A percentile compares a stretch with the other conserved stretches of the same genome.
Evolutionary conservation across 2,329 filamentous ascomycete genomes (phyloP).

Genomic region (Clarireedia sp.): DNA sequence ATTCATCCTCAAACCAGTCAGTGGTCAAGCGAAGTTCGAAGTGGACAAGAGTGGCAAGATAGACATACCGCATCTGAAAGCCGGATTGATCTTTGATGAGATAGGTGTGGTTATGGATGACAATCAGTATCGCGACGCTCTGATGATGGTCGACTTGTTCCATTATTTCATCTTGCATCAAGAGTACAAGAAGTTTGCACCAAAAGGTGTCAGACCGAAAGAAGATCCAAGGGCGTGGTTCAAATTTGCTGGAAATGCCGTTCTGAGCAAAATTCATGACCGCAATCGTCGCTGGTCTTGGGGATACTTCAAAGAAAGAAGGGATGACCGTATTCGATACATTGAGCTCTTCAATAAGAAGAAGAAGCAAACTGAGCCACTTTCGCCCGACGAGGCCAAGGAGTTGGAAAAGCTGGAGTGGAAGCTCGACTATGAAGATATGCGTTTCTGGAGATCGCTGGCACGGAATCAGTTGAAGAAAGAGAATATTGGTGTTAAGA

Average conservation of each 20-base stretch:
- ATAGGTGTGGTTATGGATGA: constrained; percentile 97
- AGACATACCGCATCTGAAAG: constrained; percentile 78
- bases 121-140: constrained; percentile 88
- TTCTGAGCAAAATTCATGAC: constrained; percentile 91
- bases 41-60: constrained; percentile 85
- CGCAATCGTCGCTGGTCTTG: constrained; percentile 90
- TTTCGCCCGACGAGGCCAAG: constrained; percentile 61
- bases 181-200: constrained; percentile 89
- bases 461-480: constrained; percentile 92
- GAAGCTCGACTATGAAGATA: constrained; percentile 87
- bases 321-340: constrained; percentile 82
- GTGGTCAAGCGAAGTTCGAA: constrained; percentile 87
- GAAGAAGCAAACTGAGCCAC: constrained; percentile 57
- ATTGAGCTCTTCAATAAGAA: constrained; percentile 95
- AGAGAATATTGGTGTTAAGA: constrained; percentile 85
- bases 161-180: constrained; percentile 98
- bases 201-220: constrained; percentile 70
- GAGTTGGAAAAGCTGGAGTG: constrained; percentile 71
- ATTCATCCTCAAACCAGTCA: constrained; percentile 93
- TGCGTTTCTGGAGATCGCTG: constrained; percentile 93
- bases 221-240: constrained; percentile 92
- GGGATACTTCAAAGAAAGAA: constrained; percentile 87
- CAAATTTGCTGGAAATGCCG: constrained; percentile 79
- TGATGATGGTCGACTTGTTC: constrained; percentile 98
- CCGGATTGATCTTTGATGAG: constrained; percentile 88